Conservation (phyloP, 805 yeast genomes). For the Suhomyces emberorum region DNA sequence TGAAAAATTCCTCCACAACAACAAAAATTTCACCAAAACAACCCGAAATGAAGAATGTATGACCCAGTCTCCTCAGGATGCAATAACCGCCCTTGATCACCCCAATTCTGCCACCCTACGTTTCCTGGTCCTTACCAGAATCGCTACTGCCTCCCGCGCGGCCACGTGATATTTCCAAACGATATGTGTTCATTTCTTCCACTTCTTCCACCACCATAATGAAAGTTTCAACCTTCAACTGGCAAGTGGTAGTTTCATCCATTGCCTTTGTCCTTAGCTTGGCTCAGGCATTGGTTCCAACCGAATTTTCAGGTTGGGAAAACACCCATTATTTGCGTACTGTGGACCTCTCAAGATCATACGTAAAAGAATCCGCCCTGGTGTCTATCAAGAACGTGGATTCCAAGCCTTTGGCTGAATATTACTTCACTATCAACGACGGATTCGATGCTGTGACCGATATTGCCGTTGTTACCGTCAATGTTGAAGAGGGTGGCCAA, state of each 20-base stretch:
- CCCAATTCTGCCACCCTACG: no score
- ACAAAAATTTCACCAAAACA: no score
- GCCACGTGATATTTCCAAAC: not conserved
- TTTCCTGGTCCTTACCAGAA: no score
- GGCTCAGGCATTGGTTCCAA: conserved; percentile 1
- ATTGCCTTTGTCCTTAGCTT: not conserved
- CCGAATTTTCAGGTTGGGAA: conserved; percentile 38
- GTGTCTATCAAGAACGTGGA: conserved; percentile 60
- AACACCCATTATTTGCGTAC: conserved; percentile 55
- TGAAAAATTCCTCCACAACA: no score
- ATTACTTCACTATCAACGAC: conserved; percentile 52
- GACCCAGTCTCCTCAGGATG: no score
- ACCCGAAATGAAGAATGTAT: no score
- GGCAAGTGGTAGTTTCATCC: not conserved
- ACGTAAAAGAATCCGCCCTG: conserved; percentile 58
- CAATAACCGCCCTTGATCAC: no score
- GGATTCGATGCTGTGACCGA: conserved; percentile 45
- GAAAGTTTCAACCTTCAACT: not conserved
- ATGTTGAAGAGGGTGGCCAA: conserved; percentile 17
- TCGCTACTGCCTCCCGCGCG: no score
- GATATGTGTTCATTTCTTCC: not conserved
- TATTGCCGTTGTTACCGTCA: conserved; percentile 44
- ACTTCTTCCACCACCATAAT: not conserved
- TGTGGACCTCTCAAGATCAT: conserved; percentile 64
- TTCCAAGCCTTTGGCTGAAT: conserved; percentile 48